A percentile compares a stretch with the other conserved stretches of the same genome.
Evolutionary conservation across 129 eudicot species (phyloP).

Genomic region (Kitagawia praeruptora): DNA sequence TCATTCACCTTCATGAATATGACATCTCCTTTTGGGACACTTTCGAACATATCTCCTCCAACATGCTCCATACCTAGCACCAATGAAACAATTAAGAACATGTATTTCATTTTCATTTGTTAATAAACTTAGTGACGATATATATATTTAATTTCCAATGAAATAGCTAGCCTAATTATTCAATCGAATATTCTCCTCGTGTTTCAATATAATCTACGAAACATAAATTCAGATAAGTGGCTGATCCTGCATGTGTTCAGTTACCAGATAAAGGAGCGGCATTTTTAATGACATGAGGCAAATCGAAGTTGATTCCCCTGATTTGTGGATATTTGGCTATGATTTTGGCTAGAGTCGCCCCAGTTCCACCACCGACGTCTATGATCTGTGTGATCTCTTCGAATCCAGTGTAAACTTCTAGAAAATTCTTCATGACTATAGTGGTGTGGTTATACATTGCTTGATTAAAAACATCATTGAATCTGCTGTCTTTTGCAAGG

Average conservation of each 20-base stretch:
- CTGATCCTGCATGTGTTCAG: background rate
- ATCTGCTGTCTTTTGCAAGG: slow-evolving; percentile 5
- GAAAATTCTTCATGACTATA: background rate
- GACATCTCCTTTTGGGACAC: too few relatives aligned
- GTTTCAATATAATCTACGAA: background rate
- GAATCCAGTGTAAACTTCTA: slow-evolving; percentile 21
- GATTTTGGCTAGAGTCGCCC: background rate
- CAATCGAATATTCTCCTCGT: background rate
- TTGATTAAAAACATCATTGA: background rate
- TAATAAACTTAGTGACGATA: too few relatives aligned
- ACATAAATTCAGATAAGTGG: background rate
- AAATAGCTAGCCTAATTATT: background rate
- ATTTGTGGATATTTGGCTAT: background rate
- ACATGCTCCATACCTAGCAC: background rate
- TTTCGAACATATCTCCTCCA: too few relatives aligned
- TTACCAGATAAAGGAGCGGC: slow-evolving; percentile 5
- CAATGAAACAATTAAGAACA: background rate
- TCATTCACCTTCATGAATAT: too few relatives aligned
- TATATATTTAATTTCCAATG: background rate
- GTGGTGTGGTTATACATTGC: background rate
- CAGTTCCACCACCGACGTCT: slow-evolving; percentile 18
- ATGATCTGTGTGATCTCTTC: slow-evolving; percentile 9
- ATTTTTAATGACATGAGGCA: slow-evolving; percentile 6
- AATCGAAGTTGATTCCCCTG: slow-evolving; percentile 2
- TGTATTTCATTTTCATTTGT: too few relatives aligned